These are phyloP conservation scores for Candida qinlingensis DNA, from an alignment of 805 yeast species.

Conservation along the genomic window DNA sequence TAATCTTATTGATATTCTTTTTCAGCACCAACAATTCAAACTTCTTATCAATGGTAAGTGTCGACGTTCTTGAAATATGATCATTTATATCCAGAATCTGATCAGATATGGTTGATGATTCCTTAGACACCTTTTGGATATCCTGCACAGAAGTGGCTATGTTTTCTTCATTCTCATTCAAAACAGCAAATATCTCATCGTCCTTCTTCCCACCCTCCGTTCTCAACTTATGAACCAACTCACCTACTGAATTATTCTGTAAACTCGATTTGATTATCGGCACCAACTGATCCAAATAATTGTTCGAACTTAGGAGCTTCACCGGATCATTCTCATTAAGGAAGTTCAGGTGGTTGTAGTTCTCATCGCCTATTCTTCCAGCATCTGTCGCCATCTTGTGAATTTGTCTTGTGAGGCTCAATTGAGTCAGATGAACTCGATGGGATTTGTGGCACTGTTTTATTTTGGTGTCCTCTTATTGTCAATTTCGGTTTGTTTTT, in stretches of 20 bases:
- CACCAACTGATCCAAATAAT: slow-evolving; percentile 73
- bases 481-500: no score
- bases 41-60: slow-evolving; percentile 57
- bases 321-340: slow-evolving; percentile 22
- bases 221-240: slow-evolving; percentile 50
- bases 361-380: not conserved
- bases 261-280: slow-evolving; percentile 68
- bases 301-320: slow-evolving; percentile 41
- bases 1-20: slow-evolving; percentile 60
- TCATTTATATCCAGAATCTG: slow-evolving; percentile 52
- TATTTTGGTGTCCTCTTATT: not conserved
- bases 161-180: slow-evolving; percentile 55
- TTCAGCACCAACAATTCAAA: slow-evolving; percentile 53
- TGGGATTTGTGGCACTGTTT: not conserved
- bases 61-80: slow-evolving; percentile 59
- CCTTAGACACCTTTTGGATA: slow-evolving; percentile 54
- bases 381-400: not conserved
- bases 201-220: slow-evolving; percentile 56
- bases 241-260: slow-evolving; percentile 46
- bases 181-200: slow-evolving; percentile 52
- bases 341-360: slow-evolving; percentile 12
- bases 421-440: not conserved
- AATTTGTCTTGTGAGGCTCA: not conserved
- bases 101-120: slow-evolving; percentile 50
- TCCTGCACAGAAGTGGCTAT: slow-evolving; percentile 55